Evolutionary conservation across 305 asterid species (phyloP).

Genomic region (Fraxinus platypoda): DNA sequence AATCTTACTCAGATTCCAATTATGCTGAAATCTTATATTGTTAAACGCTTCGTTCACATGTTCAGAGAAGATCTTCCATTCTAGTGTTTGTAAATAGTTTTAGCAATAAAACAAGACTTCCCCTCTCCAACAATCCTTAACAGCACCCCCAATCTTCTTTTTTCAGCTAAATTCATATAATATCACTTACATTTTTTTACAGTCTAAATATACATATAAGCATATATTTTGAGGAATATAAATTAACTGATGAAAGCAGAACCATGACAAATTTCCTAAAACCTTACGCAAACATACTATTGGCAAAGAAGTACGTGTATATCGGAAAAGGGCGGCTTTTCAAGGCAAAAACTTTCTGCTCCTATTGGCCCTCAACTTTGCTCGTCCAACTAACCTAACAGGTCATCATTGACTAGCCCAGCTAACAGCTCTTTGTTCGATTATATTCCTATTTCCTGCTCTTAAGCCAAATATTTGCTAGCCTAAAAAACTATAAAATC

Average conservation of each 20-base stretch:
- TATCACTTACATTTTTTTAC: background rate
- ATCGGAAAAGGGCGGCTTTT: background rate
- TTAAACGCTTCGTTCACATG: background rate
- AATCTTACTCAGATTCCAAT: background rate
- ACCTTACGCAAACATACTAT: background rate
- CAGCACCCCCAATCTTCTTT: background rate
- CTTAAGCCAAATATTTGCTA: conserved; percentile 15
- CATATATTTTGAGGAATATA: background rate
- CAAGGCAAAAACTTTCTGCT: background rate
- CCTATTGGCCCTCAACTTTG: background rate
- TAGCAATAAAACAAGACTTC: background rate
- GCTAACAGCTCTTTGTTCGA: background rate
- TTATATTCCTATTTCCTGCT: background rate
- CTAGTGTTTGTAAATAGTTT: background rate
- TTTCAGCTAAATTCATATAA: background rate
- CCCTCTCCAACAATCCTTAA: background rate
- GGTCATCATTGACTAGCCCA: background rate
- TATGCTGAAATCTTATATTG: background rate
- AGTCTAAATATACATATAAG: background rate
- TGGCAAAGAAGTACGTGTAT: background rate
- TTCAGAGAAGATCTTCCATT: background rate
- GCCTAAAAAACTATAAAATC: background rate
- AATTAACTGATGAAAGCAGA: background rate
- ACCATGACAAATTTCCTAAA: background rate
- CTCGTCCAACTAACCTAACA: background rate